Evolutionary conservation across 2,329 filamentous ascomycete genomes (phyloP), one percentile per base, ranked within the genome.

Genomic region (Epichloe gansuensis): DNA sequence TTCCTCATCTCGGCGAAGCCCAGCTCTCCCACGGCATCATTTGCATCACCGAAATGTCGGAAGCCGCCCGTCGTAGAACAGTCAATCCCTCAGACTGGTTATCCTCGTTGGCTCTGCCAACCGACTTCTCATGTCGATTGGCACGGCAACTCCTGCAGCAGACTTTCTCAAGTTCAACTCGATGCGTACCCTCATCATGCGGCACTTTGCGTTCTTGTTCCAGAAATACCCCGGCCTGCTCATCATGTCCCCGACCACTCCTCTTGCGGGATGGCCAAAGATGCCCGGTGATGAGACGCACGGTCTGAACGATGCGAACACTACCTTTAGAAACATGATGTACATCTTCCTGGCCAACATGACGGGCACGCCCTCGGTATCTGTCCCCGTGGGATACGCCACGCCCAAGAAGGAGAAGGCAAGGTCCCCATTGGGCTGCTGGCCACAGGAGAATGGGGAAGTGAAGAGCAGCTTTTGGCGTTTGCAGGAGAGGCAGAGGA

Each of bases 281-380:
- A 55, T 65, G 11, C 67, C 74, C 1, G 75, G 72, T 8, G 83
- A 86, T 42, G 72, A 82, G 15, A 71, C 71, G n/a, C 82, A 90
- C 61, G 91, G 91, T 2, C 72, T 88, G 58, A 83, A 77, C 39
- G 85, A 96, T 65, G 83, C 77, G 0, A 89, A 93, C 64, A 74
- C 71, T 55, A 83, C 81, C 15, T 72, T 95, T n/a, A 74, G 78
- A 28, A 87, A 80, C 63, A 95, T 95, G 88, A 81, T 85, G 66
- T 95, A 88, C 68, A 82, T 87, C 15, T 95, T 86, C 78, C 69
- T 95, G 38, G 86, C 90, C 6, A 96, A 96, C 67, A 83, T 89
- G 60, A 81, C 76, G 0, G 91, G 91, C 0, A 83, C 83, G 48
- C 91, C 91, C 1, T 82, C 87, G 1, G 78, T 94, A 12, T 82